Conservation (phyloP, 169 alveolate genomes). For the Plasmodium gonderi region DNA sequence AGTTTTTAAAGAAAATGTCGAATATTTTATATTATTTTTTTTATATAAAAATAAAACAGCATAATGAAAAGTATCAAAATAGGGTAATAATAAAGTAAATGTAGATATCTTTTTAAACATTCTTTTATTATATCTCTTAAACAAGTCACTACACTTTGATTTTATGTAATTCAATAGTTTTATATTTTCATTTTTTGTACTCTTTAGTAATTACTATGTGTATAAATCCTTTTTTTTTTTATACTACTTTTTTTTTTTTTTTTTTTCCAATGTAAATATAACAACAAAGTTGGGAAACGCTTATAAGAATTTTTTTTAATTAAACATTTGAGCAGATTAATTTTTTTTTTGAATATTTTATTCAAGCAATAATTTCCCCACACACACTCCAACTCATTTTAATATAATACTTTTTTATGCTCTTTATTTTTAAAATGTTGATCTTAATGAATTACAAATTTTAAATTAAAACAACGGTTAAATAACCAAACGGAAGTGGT, state of each 20-base stretch:
- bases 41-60: not conserved
- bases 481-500: not conserved
- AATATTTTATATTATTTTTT: not conserved
- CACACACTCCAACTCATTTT: no score
- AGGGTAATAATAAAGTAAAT: not conserved
- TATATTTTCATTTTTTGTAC: not conserved
- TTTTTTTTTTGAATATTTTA: not conserved
- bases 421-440: not conserved
- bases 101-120: not conserved
- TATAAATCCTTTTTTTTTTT: not conserved
- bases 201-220: not conserved
- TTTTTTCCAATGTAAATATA: no score
- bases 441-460: not conserved
- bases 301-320: not conserved
- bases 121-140: not conserved
- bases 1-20: not conserved
- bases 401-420: not conserved
- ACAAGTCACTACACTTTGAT: not conserved
- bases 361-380: not conserved
- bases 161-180: not conserved
- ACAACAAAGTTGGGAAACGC: not conserved
- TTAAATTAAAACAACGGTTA: not conserved
- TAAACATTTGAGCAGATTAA: not conserved
- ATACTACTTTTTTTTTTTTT: not conserved
- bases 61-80: not conserved